Percentiles rank a stretch among this genome's conserved stretches.
These are phyloP conservation scores for Aristolochia californica DNA, from an alignment of 164 flowering plant species.

Conservation along the genomic window DNA sequence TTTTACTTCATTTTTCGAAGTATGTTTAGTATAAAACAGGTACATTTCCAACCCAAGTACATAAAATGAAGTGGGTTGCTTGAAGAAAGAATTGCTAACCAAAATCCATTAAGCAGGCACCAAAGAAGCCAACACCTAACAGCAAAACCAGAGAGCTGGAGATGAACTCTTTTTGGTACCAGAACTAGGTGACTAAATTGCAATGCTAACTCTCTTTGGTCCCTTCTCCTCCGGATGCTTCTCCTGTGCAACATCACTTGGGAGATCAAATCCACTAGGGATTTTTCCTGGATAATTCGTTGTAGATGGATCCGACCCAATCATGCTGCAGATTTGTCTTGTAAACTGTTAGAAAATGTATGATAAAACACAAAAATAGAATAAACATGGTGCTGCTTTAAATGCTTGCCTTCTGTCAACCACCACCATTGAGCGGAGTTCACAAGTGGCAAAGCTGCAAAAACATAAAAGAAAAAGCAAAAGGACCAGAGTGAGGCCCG, in stretches of 20 bases:
- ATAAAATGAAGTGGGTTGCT: too few species aligned
- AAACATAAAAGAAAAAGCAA: not conserved
- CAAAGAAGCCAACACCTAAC: conserved; percentile 1
- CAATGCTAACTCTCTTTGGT: too few species aligned
- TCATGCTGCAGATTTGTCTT: conserved; percentile 43
- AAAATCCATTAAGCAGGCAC: not conserved
- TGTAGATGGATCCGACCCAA: conserved; percentile 42
- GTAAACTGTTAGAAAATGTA: not conserved
- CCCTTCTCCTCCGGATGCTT: too few species aligned
- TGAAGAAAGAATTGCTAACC: too few species aligned
- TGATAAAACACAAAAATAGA: not conserved
- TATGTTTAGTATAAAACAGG: too few species aligned
- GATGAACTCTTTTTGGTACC: not conserved
- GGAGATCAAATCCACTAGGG: conserved; percentile 51
- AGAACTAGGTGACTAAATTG: not conserved
- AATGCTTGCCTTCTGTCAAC: conserved; percentile 56
- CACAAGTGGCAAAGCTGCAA: conserved; percentile 80
- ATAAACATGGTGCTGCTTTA: too few species aligned
- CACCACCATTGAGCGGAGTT: conserved; percentile 73
- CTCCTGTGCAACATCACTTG: conserved; percentile 42
- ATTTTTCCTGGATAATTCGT: conserved; percentile 75
- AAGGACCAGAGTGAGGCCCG: too few species aligned
- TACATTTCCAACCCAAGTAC: too few species aligned
- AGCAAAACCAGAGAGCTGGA: not conserved
- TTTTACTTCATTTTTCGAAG: too few species aligned